Evolutionary conservation across 1,284 basidiomycete genomes (phyloP), one percentile per base, ranked within the genome.

Genomic region (Neolentinus lepideus): DNA sequence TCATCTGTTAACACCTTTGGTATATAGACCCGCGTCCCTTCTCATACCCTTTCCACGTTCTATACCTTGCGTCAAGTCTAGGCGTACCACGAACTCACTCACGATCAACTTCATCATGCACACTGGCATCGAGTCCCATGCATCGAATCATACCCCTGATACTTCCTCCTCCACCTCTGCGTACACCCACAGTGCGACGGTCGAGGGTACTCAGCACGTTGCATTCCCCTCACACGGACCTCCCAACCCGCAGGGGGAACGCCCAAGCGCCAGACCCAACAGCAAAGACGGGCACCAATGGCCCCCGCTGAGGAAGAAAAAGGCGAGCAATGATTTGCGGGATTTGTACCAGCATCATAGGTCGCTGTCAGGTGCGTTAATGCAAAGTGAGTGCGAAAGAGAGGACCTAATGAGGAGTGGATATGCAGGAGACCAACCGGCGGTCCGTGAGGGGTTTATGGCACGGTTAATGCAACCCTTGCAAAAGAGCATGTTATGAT

Each of bases 281-380:
- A 12, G 53, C 54, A 21, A 22, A 61, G 12, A 66, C 61, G 12
- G 54, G 16, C 3, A n/a, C 19, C 38, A 43, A 16, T 35, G 33
- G 8, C 38, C 38, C n/a, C 38, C 38, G 19, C n/a, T 79, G 46
- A 74, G 74, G 56, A 70, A 73, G 58, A 79, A 77, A 64, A 72
- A 74, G 64, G 69, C 71, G 59, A 74, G 72, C 4, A 64, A 66
- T 51, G 72, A 77, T 61, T 66, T 79, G 16, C 69, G 72, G 3
- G 71, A 76, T 55, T 68, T 72, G 29, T 76, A 63, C 59, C 63
- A 62, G 48, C 55, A 54, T 21, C 64, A 60, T 25, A 61, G 56
- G 22, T 29, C 27, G 16, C 22, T 25, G 22, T n/a, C 47, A 6
- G 47, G 47, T 50, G 6, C 12, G 47, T 50, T 19, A 9, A 9